Base-by-base conservation (phyloP, 1,139 yeast genomes). In the Chernovozyma sophiae-reginae region DNA sequence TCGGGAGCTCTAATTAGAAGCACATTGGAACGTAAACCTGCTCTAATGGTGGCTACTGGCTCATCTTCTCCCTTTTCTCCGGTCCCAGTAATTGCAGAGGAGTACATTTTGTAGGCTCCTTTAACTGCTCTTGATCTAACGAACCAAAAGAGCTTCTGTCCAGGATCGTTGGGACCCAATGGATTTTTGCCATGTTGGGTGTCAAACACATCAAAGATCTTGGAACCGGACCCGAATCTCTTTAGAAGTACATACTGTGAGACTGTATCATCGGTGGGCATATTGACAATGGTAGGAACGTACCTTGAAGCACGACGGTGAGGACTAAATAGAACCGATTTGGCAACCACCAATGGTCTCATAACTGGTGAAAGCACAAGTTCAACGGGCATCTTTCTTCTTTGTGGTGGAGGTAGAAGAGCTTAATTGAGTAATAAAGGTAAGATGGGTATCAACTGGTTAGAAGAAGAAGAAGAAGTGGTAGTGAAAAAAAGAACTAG, bases 71-170 rank as follows among this genome's bases (percentile, higher is more conserved):
- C 78, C 18, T 65, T 49, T 27, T 62, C 59, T 3, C 74, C 75
- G 0, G 75, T 68, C 2, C 57, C 60, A 30, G 51, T 42, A 26
- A 66, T 57, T 13, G 52, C 59, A 4, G 65, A 55, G 4, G 74
- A 68, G 46, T 63, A 77, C 76, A 78, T 69, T 49, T 69, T 76
- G 55, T 77, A 77, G 2, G 81, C 80, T 32, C 84, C 82, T 53
- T 77, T 77, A 32, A 78, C 82, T 4, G 82, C 81, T 43, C 83
- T 62, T 8, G 82, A 77, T 43, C 83, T 65, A 13, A 65, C 65
- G 58, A 76, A 73, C 68, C 76, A 71, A 47, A 71, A 77, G 12
- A 76, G 48, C 23, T 72, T 56, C 32, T 72, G 60, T 5, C 53
- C 52, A 12, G 69, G 66, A 34, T 69, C 62, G 5, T 56, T 49